A percentile compares a stretch with the other conserved stretches of the same genome.
phyloP scores from a whole-genome alignment of 2,329 filamentous ascomycete species.

The Neonectria hederae region DNA sequence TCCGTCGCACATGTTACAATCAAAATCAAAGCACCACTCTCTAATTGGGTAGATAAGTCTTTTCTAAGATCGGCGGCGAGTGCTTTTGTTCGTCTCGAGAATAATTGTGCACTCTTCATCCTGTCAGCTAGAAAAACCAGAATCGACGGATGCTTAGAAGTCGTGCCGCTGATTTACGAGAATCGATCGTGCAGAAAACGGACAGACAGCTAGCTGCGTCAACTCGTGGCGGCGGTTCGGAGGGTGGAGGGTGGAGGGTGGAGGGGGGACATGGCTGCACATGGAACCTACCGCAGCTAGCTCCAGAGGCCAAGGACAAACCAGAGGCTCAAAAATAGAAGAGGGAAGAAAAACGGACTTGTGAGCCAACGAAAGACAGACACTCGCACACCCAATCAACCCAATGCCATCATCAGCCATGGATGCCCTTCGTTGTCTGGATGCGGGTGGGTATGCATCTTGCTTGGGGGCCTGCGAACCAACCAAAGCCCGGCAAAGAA shows the following conservation, averaged over 20 bases:
- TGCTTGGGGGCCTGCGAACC: slow-evolving; percentile 16
- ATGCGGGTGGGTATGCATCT: neutral
- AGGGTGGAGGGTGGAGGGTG: neutral
- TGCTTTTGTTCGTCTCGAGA: neutral
- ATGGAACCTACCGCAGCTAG: neutral
- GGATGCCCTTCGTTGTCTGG: slow-evolving; percentile 1
- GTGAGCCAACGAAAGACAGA: neutral
- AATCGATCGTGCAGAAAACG: neutral
- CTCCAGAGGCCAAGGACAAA: slow-evolving; percentile 12
- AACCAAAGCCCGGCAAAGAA: slow-evolving; percentile 17
- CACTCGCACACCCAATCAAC: neutral
- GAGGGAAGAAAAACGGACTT: neutral
- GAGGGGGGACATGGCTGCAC: slow-evolving; percentile 6
- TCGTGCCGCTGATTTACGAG: neutral
- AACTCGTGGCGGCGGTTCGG: neutral
- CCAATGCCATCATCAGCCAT: neutral
- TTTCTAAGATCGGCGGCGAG: neutral
- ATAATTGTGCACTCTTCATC: neutral
- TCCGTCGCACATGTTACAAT: slow-evolving; percentile 9
- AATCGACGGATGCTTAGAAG: neutral
- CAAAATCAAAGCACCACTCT: neutral
- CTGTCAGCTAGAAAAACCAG: neutral
- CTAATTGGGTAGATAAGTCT: neutral
- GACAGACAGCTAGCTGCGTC: neutral
- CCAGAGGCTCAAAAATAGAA: neutral